Evolutionary conservation across 768 basidiomycete genomes (phyloP).

Genomic region (Suillus placidus): DNA sequence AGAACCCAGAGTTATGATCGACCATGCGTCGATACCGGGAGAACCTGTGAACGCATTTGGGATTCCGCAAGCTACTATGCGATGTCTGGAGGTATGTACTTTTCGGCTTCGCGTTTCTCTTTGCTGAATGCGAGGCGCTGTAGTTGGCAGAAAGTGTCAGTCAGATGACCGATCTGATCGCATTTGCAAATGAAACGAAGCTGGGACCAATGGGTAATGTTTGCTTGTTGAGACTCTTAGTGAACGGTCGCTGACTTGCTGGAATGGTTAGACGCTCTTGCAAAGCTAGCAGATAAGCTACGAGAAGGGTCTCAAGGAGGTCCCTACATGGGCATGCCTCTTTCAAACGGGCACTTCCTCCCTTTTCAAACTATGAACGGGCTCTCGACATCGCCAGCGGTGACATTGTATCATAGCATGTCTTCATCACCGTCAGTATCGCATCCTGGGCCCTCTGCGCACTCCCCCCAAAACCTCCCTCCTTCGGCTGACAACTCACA

Average conservation of each 20-base stretch:
- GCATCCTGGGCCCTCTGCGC: conserved; percentile 43
- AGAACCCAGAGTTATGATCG: conserved; percentile 63
- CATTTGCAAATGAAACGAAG: conserved; percentile 54
- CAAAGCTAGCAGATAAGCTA: conserved; percentile 41
- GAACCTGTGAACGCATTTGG: conserved; percentile 90
- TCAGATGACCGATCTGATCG: conserved; percentile 78
- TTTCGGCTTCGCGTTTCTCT: conserved; percentile 6
- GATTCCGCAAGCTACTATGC: conserved; percentile 87
- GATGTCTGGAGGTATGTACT: conserved; percentile 72
- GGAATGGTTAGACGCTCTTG: conserved; percentile 45
- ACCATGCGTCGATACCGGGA: conserved; percentile 67
- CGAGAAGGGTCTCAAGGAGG: conserved; percentile 31
- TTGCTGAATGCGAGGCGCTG: conserved; percentile 14
- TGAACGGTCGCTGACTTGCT: conserved; percentile 25
- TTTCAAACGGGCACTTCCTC: neutral
- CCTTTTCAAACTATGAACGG: conserved; percentile 22
- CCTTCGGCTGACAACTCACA: conserved; percentile 56
- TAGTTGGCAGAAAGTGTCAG: conserved; percentile 82
- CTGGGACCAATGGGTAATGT: conserved; percentile 70
- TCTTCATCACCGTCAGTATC: conserved; percentile 48
- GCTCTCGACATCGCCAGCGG: conserved; percentile 33
- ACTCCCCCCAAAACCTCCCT: conserved; percentile 52
- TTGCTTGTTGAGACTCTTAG: conserved; percentile 25
- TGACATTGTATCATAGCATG: conserved; percentile 47
- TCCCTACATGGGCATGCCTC: conserved; percentile 19